These are phyloP conservation scores for Lanmaoa rubissima DNA, from an alignment of 768 basidiomycete species.

Conservation along the genomic window DNA sequence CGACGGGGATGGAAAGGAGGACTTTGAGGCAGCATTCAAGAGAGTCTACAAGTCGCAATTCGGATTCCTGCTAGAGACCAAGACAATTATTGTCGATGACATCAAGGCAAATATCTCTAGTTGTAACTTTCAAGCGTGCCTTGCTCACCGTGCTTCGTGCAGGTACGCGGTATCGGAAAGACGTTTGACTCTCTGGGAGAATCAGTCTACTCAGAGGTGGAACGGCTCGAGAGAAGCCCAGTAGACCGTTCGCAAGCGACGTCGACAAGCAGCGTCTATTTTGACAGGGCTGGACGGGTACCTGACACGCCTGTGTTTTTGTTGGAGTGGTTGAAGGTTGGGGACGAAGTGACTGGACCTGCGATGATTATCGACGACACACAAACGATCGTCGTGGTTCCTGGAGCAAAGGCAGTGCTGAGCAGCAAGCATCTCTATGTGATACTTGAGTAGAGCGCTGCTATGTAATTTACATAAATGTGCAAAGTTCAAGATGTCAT, in stretches of 20 bases:
- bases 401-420: slow-evolving; percentile 63
- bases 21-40: slow-evolving; percentile 80
- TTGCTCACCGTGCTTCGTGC: neutral
- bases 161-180: slow-evolving; percentile 90
- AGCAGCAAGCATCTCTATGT: slow-evolving; percentile 68
- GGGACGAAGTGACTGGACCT: slow-evolving; percentile 77
- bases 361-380: slow-evolving; percentile 95
- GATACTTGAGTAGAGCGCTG: slow-evolving; percentile 35
- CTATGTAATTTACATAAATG: slow-evolving; percentile 1
- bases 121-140: neutral
- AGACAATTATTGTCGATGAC: slow-evolving; percentile 85
- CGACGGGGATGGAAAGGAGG: slow-evolving; percentile 56
- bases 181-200: slow-evolving; percentile 80
- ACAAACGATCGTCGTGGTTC: slow-evolving; percentile 89
- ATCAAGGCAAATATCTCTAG: slow-evolving; percentile 57
- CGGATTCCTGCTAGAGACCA: slow-evolving; percentile 86
- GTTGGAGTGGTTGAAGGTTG: slow-evolving; percentile 61
- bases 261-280: slow-evolving; percentile 69
- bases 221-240: slow-evolving; percentile 42
- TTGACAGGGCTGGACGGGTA: slow-evolving; percentile 75
- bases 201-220: slow-evolving; percentile 76
- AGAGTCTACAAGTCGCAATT: slow-evolving; percentile 82
- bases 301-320: slow-evolving; percentile 78
- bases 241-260: slow-evolving; percentile 46
- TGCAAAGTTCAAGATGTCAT: neutral